phyloP scores from a whole-genome alignment of 2,329 filamentous ascomycete species.

The Fusarium tjaetaba region DNA sequence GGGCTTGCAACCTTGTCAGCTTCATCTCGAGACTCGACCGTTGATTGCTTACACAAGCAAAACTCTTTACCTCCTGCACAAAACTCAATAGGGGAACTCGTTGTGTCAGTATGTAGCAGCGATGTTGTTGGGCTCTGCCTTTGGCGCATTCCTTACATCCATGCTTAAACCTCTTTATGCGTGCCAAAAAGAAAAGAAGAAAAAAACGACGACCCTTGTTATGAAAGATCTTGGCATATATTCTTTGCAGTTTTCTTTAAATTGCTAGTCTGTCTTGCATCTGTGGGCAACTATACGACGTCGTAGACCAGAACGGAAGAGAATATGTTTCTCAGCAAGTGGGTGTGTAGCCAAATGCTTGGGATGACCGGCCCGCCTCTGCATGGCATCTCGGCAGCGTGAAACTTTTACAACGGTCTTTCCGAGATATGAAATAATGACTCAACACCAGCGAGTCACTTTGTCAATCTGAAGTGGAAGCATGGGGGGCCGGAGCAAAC shows the following conservation, averaged over 20 bases:
- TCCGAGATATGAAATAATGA: constrained; percentile 4
- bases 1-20: constrained; percentile 30
- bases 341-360: background rate
- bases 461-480: background rate
- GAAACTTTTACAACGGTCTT: background rate
- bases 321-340: background rate
- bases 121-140: background rate
- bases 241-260: constrained; percentile 5
- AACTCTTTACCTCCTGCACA: constrained; percentile 1
- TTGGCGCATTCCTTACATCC: background rate
- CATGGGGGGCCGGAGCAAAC: background rate
- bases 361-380: constrained; percentile 6
- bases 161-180: background rate
- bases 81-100: constrained; percentile 2
- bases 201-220: background rate
- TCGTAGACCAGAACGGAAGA: background rate
- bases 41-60: constrained; percentile 23
- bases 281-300: background rate
- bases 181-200: background rate
- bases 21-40: background rate
- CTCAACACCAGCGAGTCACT: background rate
- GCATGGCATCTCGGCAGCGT: constrained; percentile 5
- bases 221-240: background rate
- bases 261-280: background rate
- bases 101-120: background rate